phyloP scores from a whole-genome alignment of 208 protist species.

The Trypanosoma platydactyli region DNA sequence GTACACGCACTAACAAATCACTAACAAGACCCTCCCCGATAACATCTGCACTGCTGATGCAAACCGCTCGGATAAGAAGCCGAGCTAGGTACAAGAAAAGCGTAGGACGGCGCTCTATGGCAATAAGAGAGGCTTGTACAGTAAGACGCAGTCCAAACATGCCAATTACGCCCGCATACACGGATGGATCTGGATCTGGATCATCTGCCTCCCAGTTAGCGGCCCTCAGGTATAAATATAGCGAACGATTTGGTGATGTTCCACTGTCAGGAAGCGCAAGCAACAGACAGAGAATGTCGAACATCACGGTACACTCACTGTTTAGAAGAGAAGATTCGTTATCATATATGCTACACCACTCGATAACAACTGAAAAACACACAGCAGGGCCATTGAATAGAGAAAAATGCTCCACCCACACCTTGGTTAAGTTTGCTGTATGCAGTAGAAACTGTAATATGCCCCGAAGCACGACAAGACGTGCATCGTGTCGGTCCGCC shows the following conservation, averaged over 20 bases:
- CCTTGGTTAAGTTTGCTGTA: conserved; percentile 25
- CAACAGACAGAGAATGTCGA: conserved; percentile 35
- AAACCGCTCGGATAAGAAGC: conserved; percentile 15
- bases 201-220: conserved; percentile 14
- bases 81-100: conserved; percentile 18
- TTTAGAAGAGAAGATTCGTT: conserved; percentile 6
- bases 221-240: conserved; percentile 28
- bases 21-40: conserved; percentile 16
- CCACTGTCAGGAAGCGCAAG: conserved; percentile 26
- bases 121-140: conserved; percentile 10
- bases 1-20: conserved; percentile 12
- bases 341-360: conserved; percentile 18
- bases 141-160: conserved; percentile 19
- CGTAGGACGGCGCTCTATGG: conserved; percentile 10
- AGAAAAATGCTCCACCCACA: conserved; percentile 32
- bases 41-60: conserved; percentile 14
- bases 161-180: conserved; percentile 12
- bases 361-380: conserved; percentile 20
- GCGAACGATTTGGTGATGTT: not conserved
- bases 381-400: conserved; percentile 11
- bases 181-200: conserved; percentile 2
- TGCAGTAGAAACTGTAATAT: conserved; percentile 28
- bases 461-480: conserved; percentile 18
- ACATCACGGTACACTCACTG: conserved; percentile 12
- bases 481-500: conserved; percentile 3